Base-by-base conservation (phyloP, 495 filamentous ascomycete species). In the Tuber umbilicatum region DNA sequence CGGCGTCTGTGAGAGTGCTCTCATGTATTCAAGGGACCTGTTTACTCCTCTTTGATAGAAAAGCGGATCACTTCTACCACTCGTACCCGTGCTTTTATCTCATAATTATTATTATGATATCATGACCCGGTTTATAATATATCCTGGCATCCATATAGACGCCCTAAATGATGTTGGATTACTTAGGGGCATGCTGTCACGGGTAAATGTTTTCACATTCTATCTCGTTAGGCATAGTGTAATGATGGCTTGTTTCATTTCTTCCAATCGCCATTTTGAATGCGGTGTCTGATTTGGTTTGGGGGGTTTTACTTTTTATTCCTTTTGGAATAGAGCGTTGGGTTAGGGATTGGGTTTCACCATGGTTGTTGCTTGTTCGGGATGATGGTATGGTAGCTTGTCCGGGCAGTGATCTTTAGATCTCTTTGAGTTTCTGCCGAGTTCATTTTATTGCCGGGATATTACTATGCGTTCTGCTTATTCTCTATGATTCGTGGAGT, bases 61-160 rank as follows among this genome's bases (percentile, higher is more conserved):
- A 73, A 23, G 68, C 43, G 5, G 47, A 73, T 38, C 60, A 69
- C 31, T 40, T 78, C 19, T 74, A 71, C 6, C 70, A 35, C 37
- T 68, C 74, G 43, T 78, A 71, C 23, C 72, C 72, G 5, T n/a
- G 6, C 17, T n/a, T n/a, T n/a, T n/a, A n/a, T n/a, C n/a, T n/a
- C n/a, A n/a, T n/a, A n/a, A n/a, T n/a, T n/a, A n/a, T n/a, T n/a
- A n/a, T n/a, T n/a, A n/a, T n/a, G n/a, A n/a, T n/a, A n/a, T n/a
- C n/a, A n/a, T n/a, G n/a, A n/a, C n/a, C n/a, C n/a, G n/a, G n/a
- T n/a, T n/a, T 23, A n/a, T 9, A 23, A 12, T 23, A n/a, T 50
- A 37, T 72, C 77, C 69, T 74, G 45, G 35, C 74, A 78, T 39
- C 73, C 42, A 41, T 21, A 23, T 23, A 42, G 0, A 27, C 39